Evolutionary conservation across 805 yeast genomes (phyloP).

Genomic region (Tetrapisispora nanseiensis): DNA sequence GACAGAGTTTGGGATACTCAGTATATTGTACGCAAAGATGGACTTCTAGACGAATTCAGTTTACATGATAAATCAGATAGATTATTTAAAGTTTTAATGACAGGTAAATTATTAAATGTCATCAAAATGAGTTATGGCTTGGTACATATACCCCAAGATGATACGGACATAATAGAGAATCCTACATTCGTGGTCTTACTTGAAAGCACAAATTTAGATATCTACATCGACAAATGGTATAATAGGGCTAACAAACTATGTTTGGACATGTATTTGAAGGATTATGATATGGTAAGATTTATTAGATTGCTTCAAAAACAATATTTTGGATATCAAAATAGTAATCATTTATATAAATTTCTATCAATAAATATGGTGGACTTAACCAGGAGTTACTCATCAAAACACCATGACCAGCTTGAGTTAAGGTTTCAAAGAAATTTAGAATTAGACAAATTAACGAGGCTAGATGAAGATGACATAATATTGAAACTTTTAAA

Average conservation of each 20-base stretch:
- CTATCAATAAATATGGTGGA: constrained; percentile 19
- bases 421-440: constrained; percentile 27
- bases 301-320: constrained; percentile 43
- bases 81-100: constrained; percentile 50
- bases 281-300: constrained; percentile 44
- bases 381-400: constrained; percentile 19
- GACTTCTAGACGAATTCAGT: constrained; percentile 57
- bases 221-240: constrained; percentile 53
- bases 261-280: constrained; percentile 46
- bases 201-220: constrained; percentile 36
- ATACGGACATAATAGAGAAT: constrained; percentile 17
- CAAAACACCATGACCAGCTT: constrained; percentile 2
- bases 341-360: constrained; percentile 18
- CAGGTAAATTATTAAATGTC: constrained; percentile 80
- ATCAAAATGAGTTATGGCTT: constrained; percentile 27
- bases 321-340: constrained; percentile 36
- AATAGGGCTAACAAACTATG: constrained; percentile 55
- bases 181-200: constrained; percentile 11
- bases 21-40: constrained; percentile 65
- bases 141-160: constrained; percentile 14
- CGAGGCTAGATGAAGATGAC: constrained; percentile 6
- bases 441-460: constrained; percentile 11
- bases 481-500: constrained; percentile 24
- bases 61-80: constrained; percentile 32
- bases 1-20: constrained; percentile 69